These are phyloP conservation scores for Ilyonectria mors-panacis DNA, from an alignment of 2,329 filamentous ascomycete species.

Conservation along the genomic window DNA sequence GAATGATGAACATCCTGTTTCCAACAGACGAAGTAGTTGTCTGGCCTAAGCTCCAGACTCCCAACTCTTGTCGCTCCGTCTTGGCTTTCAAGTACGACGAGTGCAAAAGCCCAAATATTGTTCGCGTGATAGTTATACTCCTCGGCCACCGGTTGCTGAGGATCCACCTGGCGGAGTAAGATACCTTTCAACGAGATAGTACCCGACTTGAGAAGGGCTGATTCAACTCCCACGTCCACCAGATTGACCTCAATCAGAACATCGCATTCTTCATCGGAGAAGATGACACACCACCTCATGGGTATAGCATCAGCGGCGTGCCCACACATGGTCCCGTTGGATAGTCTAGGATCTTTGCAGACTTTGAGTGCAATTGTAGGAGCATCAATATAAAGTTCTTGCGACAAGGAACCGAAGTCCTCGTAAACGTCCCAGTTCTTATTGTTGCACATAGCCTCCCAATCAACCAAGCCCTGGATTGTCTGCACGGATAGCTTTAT, in stretches of 20 bases:
- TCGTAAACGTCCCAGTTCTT: constrained; percentile 22
- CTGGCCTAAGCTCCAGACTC: constrained; percentile 20
- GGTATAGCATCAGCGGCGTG: constrained; percentile 10
- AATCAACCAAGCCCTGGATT: constrained; percentile 3
- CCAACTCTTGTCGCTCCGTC: constrained; percentile 21
- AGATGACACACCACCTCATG: constrained; percentile 14
- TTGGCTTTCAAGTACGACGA: constrained; percentile 12
- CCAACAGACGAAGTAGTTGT: constrained; percentile 29
- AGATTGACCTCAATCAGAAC: constrained; percentile 25
- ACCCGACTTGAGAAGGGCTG: neutral
- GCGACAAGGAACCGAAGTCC: constrained; percentile 15
- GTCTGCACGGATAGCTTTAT: constrained; percentile 4
- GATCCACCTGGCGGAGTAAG: constrained; percentile 21
- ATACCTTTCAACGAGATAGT: constrained; percentile 15
- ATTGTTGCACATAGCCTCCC: constrained; percentile 20
- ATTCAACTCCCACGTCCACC: constrained; percentile 11
- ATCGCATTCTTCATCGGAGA: constrained; percentile 21
- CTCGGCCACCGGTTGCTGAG: neutral
- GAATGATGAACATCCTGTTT: constrained; percentile 9
- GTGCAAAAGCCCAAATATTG: constrained; percentile 19
- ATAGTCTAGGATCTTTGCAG: neutral
- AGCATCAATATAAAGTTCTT: constrained; percentile 19
- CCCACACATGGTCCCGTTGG: neutral
- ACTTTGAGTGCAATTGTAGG: constrained; percentile 8
- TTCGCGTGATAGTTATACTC: neutral